Base-by-base conservation (phyloP, 2,329 filamentous ascomycete genomes). In the Raffaelea ambrosiae region DNA sequence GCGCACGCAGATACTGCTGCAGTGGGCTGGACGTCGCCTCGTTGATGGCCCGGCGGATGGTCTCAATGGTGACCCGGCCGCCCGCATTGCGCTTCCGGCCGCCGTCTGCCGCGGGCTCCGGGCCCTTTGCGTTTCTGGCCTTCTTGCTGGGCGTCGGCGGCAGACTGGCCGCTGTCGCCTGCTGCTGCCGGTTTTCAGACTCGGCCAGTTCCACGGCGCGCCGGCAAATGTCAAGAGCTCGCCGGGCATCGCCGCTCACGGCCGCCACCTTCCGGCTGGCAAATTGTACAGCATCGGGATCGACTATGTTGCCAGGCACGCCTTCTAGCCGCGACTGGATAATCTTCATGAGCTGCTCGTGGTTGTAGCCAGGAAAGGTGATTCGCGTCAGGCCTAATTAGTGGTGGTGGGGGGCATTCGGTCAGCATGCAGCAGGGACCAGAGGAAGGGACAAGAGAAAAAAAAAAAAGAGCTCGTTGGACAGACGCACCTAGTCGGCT, bases 331-430 rank as follows among this genome's bases (percentile, higher is more conserved):
- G 84, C n/a, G 89, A 95, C 60, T 91, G 84, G 54, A 98, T 96
- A 60, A 98, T 98, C 56, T 85, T 86, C 86, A 97, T 95, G 38
- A 98, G 77, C 66, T 98, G 93, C 50, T 93, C 89, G 64, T 98
- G 90, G 49, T 89, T 96, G 66, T 98, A 98, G 20, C 93, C 93
- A 0, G 93, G 88, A 58, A 98, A 98, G 0, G 93, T 96, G 61
- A 98, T 96, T 59, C 94, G 81, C 8, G 90, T 96, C 43, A 98
- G 72, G 20, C 91, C 70, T 71, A 21, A 38, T 33, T 9, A 16
- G 9, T 33, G 16, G 31, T 16, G 9, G 16, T 33, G 31, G 16
- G n/a, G n/a, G n/a, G n/a, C n/a, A n/a, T 16, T 33, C 16, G 31
- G 31, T 9, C 9, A 16, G 31, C 9, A 33, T 9, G 16, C 9